Evolutionary conservation across 2,329 filamentous ascomycete species (phyloP).

Genomic region (Byssothecium circinans): DNA sequence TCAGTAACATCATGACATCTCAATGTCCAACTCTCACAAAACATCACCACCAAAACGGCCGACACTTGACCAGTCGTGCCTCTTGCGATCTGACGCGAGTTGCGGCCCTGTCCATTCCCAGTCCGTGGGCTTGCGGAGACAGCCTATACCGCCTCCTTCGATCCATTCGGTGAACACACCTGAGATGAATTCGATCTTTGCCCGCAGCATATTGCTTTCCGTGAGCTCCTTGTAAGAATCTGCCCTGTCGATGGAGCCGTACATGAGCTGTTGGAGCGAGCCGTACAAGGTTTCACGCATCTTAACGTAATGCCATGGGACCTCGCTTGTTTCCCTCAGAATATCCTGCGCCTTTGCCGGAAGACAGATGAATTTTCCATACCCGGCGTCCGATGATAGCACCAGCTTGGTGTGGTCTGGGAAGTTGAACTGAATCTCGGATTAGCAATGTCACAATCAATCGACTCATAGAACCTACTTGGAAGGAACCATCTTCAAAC

Average conservation of each 20-base stretch:
- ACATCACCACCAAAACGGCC: conserved; percentile 52
- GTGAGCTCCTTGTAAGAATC: conserved; percentile 60
- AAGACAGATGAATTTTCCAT: conserved; percentile 77
- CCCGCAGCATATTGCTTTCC: conserved; percentile 70
- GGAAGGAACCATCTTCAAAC: conserved; percentile 77
- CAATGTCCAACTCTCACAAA: conserved; percentile 25
- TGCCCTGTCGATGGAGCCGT: conserved; percentile 54
- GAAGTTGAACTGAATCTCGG: conserved; percentile 71
- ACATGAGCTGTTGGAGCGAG: conserved; percentile 71
- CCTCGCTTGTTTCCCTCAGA: conserved; percentile 62
- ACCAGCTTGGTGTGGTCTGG: conserved; percentile 86
- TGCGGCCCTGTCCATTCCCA: conserved; percentile 50
- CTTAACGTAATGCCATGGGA: conserved; percentile 68
- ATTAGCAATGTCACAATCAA: conserved; percentile 3
- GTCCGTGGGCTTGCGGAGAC: conserved; percentile 38
- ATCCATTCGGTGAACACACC: conserved; percentile 72
- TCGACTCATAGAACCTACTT: conserved; percentile 51
- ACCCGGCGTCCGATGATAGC: conserved; percentile 71
- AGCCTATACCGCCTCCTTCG: conserved; percentile 67
- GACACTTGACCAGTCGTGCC: conserved; percentile 53
- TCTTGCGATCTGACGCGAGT: conserved; percentile 46
- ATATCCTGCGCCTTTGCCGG: conserved; percentile 69
- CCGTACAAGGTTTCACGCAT: conserved; percentile 72
- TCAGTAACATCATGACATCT: background rate
- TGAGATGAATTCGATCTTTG: conserved; percentile 73